Base-by-base conservation (phyloP, 2,329 filamentous ascomycete species). In the Ascocoryne sarcoides region DNA sequence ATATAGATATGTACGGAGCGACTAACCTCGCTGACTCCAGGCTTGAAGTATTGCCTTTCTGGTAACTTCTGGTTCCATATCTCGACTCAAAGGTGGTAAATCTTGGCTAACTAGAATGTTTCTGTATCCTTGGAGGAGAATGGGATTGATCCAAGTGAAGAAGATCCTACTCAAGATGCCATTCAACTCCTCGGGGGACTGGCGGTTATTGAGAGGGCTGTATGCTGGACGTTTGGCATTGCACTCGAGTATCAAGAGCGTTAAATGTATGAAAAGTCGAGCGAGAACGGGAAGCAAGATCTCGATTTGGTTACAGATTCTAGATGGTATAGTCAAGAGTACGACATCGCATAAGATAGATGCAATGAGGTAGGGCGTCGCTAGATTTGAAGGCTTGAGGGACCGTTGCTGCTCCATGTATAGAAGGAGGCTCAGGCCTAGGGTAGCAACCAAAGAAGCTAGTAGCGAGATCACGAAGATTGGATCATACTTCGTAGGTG, bases 71-170 rank as follows among this genome's bases (percentile, higher is more conserved):
- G 50, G 36, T 16, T 28, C 35, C 8, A 55, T 32, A 5, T 51
- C 31, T 36, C 36, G 10, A 36, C 38, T 39, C 14, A 51, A 37
- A 10, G 36, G 30, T n/a, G 52, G 53, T 15, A 51, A 31, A 40
- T 53, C 49, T 34, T 39, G 10, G 17, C 45, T 20, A 14, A 42
- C 21, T 20, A 56, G 46, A 2, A 54, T 31, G 23, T 44, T 46
- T 10, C 21, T 41, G 29, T 47, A 46, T 4, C 53, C 53, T 30
- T 34, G 26, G 10, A 44, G 2, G 3, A 56, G 32, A 31, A 55
- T 37, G 5, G 43, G 39, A 35, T 52, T 55, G 20, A 56, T 48
- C 53, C 52, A 55, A 5, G 18, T 38, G n/a, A 50, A 51, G 2
- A 56, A 49, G 1, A 42, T 32, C 12, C 42, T 42, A 9, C 32